Evolutionary conservation across 768 basidiomycete genomes (phyloP), one percentile per base, ranked within the genome.

Genomic region (Collybia sp.): DNA sequence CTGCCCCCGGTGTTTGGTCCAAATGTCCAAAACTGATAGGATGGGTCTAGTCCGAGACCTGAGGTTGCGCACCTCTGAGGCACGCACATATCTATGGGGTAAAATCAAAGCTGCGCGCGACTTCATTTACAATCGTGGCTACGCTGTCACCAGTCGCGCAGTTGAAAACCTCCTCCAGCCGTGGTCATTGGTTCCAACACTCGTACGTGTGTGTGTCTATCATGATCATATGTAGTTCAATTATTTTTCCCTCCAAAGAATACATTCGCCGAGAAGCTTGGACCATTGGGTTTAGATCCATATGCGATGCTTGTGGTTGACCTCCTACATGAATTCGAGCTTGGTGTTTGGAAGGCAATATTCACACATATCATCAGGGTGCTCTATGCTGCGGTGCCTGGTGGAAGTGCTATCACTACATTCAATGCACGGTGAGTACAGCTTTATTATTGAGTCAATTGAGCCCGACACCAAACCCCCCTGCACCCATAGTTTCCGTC

Each of bases 251-350:
- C 30, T 37, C 6, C 11, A 33, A 41, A 69, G 66, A 67, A 67
- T 55, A 58, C 63, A 0, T 66, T 69, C 45, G 50, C 58, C 0
- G 12, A 43, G 5, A 30, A 35, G 1, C 44, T 65, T 6, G 42
- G 36, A 20, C 11, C 11, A n/a, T 48, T 48, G 39, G 50, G 48
- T 6, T 55, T 66, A 42, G 51, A 59, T 39, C 30, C 54, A 13
- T 62, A 53, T 41, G 11, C 36, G 2, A 58, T 67, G 53, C 48
- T 67, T 11, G 58, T 56, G 3, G 48, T 56, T 0, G 67, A 68
- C 43, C 48, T 68, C 12, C 42, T 70, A 48, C 68, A 68, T 49
- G 67, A 70, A 46, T 52, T 67, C 45, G 66, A 70, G 45, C 58
- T 68, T 0, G 67, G 68, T 3, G 62, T 63, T 10, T 68, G 62